Base-by-base conservation (phyloP, 78 protist species). In the Chrysochromulina parva region DNA sequence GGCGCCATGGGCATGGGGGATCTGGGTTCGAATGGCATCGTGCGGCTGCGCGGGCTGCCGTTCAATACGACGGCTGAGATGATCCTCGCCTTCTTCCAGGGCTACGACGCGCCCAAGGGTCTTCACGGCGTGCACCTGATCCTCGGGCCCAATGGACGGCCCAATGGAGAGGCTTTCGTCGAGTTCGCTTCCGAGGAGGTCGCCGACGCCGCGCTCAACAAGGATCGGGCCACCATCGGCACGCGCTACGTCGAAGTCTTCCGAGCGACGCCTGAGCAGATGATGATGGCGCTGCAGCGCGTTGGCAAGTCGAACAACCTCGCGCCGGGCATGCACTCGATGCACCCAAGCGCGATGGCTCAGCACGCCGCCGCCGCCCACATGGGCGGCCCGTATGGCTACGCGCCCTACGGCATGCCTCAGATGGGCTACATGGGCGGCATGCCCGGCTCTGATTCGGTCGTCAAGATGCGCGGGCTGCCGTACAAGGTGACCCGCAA, bases 401-500 rank as follows among this genome's bases (percentile, higher is more conserved):
- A 38, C 38, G 38, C 38, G 38, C 38, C 38, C 38, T 38, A 38
- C 38, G 38, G 38, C 38, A 38, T 38, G 38, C 38, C 38, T 38
- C 38, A 38, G 38, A 38, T 38, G 38, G 38, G 38, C 38, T 38
- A 38, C 38, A 38, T 38, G 38, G 38, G 38, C 9, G 58, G 58
- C 58, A 52, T 28, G 28, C 57, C 54, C 9, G 71, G 86, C 71
- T 9, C 3, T 24, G 91, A 26, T 10, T 26, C 5, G 9, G 81
- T 88, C 28, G 91, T 88, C 24, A 53, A 58, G 85, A 9, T 88
- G 62, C 59, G 91, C 55, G 91, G 91, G 24, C 26, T 88, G 71
- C 91, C 91, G 3, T 88, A 57, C 80, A 9, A 10, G 50, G 84
- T 48, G 53, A 88, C 80, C 13, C 55, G 38, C 55, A 2, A 53